A percentile compares a stretch with the other conserved stretches of the same genome.
Evolutionary conservation across 2,329 filamentous ascomycete species (phyloP).

Genomic region (Colletotrichum sp.): DNA sequence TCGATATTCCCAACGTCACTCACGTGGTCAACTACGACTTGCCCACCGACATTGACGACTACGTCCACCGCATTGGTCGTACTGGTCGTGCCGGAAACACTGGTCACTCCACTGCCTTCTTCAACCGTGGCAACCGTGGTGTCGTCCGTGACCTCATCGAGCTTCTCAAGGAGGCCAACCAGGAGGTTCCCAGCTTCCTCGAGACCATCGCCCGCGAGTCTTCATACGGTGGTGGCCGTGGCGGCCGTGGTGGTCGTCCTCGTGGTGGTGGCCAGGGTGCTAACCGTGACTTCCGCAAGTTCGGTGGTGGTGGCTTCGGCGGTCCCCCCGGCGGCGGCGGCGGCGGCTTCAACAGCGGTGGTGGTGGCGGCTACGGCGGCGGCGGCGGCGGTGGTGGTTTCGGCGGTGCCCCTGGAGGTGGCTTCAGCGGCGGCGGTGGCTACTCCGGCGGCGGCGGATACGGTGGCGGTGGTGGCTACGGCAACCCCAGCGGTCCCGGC

Average conservation of each 20-base stretch:
- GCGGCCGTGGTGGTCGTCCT: conserved; percentile 68
- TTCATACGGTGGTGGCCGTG: conserved; percentile 75
- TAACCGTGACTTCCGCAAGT: conserved; percentile 91
- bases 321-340: conserved; percentile 50
- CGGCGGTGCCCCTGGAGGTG: conserved; percentile 50
- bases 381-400: conserved; percentile 59
- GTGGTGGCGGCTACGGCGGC: conserved; percentile 40
- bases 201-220: conserved; percentile 97
- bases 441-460: conserved; percentile 42
- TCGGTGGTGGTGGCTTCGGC: conserved; percentile 61
- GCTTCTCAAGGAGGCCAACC: conserved; percentile 98
- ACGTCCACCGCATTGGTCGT: conserved; percentile 99
- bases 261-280: conserved; percentile 73
- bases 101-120: conserved; percentile 97
- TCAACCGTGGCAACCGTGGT: conserved; percentile 99
- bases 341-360: conserved; percentile 45
- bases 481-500: conserved; percentile 69
- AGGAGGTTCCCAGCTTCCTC: conserved; percentile 91
- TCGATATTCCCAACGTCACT: conserved; percentile 95
- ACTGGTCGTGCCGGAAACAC: conserved; percentile 99
- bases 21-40: conserved; percentile 99
- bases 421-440: conserved; percentile 47
- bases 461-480: conserved; percentile 64
- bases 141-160: conserved; percentile 96
- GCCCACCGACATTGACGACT: conserved; percentile 98